phyloP scores from a whole-genome alignment of 768 basidiomycete genomes.

The Hericium coralloides region DNA sequence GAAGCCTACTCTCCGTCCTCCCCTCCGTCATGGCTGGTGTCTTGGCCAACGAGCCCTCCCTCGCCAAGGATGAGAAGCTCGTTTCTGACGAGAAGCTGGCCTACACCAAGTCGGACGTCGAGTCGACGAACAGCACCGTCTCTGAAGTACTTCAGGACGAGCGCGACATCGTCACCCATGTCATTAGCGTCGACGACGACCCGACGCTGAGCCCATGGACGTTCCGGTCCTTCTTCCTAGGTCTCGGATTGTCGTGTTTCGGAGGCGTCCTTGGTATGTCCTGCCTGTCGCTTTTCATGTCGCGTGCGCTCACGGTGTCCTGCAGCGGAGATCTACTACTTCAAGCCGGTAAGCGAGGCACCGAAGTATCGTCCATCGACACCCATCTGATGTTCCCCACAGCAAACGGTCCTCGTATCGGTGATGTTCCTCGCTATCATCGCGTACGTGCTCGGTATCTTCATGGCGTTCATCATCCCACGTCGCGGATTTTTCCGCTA shows the following conservation, averaged over 20 bases:
- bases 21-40: neutral
- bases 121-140: constrained; percentile 22
- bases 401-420: constrained; percentile 46
- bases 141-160: constrained; percentile 32
- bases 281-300: neutral
- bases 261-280: constrained; percentile 39
- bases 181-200: constrained; percentile 39
- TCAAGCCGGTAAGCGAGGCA: constrained; percentile 36
- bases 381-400: neutral
- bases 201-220: constrained; percentile 38
- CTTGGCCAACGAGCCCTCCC: neutral
- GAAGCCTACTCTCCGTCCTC: neutral
- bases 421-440: constrained; percentile 46
- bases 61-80: constrained; percentile 2
- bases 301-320: neutral
- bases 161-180: constrained; percentile 37
- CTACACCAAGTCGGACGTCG: constrained; percentile 26
- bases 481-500: constrained; percentile 34
- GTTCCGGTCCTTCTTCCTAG: constrained; percentile 36
- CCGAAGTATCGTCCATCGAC: neutral
- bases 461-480: constrained; percentile 39
- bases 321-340: constrained; percentile 51
- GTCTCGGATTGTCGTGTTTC: constrained; percentile 37
- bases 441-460: constrained; percentile 39
- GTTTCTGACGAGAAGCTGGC: constrained; percentile 23